phyloP scores from a whole-genome alignment of 2,329 filamentous ascomycete species.

The Septoria linicola region DNA sequence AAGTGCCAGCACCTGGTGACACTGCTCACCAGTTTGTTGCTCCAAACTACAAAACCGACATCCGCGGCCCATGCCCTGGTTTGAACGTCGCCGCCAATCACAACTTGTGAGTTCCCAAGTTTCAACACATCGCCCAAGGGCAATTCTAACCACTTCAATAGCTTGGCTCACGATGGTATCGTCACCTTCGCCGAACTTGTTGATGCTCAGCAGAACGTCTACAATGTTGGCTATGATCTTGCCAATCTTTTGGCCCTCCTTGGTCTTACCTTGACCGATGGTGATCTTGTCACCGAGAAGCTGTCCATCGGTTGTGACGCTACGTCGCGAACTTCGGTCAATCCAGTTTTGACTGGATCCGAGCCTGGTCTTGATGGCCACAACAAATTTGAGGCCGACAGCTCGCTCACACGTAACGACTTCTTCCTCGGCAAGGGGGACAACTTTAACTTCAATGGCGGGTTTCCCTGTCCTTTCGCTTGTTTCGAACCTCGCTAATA shows the following conservation, averaged over 20 bases:
- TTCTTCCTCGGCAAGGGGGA: constrained; percentile 42
- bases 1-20: constrained; percentile 47
- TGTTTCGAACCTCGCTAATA: too few species aligned
- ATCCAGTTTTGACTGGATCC: constrained; percentile 37
- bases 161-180: constrained; percentile 45
- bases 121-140: too few species aligned
- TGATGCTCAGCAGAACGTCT: constrained; percentile 48
- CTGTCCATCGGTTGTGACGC: constrained; percentile 47
- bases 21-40: constrained; percentile 41
- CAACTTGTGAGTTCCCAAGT: constrained; percentile 37
- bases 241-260: constrained; percentile 43
- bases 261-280: constrained; percentile 42
- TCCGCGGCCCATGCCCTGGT: constrained; percentile 38
- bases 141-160: neutral
- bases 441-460: constrained; percentile 44
- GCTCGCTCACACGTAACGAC: constrained; percentile 45
- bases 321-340: constrained; percentile 33
- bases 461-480: too few species aligned
- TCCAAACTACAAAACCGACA: constrained; percentile 39
- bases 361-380: constrained; percentile 47
- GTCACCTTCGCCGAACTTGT: constrained; percentile 44
- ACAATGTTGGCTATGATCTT: constrained; percentile 47
- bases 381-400: constrained; percentile 47
- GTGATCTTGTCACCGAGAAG: constrained; percentile 44
- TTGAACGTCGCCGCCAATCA: constrained; percentile 28